phyloP scores from a whole-genome alignment of 2,329 filamentous ascomycete genomes.

The Elsinoe arachidis region DNA sequence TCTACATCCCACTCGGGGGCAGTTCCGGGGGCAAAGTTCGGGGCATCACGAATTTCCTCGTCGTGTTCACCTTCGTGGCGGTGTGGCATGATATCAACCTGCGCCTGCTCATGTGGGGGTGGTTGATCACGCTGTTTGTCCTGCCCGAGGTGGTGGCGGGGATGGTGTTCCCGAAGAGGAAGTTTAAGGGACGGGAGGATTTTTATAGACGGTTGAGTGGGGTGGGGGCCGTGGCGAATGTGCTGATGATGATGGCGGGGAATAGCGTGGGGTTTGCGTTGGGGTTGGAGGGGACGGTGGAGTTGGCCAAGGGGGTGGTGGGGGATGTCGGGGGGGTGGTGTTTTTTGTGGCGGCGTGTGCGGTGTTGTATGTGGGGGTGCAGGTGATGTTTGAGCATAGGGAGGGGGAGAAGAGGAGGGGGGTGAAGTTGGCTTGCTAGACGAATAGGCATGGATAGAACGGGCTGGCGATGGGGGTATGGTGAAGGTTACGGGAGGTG shows the following conservation, averaged over 20 bases:
- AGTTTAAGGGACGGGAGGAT: constrained; percentile 62
- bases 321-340: constrained; percentile 63
- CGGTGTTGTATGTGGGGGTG: constrained; percentile 70
- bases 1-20: constrained; percentile 87
- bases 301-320: constrained; percentile 65
- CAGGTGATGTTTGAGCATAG: constrained; percentile 97
- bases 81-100: constrained; percentile 97
- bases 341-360: constrained; percentile 64
- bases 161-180: constrained; percentile 61
- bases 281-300: constrained; percentile 77
- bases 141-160: constrained; percentile 72
- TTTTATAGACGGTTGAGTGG: constrained; percentile 73
- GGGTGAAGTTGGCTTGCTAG: constrained; percentile 52
- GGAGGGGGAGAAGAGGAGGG: constrained; percentile 72
- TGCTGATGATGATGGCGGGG: constrained; percentile 91
- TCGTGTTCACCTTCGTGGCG: constrained; percentile 93
- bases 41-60: constrained; percentile 65
- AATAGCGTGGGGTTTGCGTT: constrained; percentile 94
- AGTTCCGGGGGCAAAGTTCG: constrained; percentile 50
- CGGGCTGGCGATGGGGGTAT: too few species aligned
- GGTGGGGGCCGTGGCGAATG: constrained; percentile 69
- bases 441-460: too few species aligned
- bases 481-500: background rate
- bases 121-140: constrained; percentile 91
- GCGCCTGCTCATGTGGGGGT: constrained; percentile 86